Evolutionary conservation across 2,329 filamentous ascomycete genomes (phyloP).

Genomic region (Aspergillus eucalypticola): DNA sequence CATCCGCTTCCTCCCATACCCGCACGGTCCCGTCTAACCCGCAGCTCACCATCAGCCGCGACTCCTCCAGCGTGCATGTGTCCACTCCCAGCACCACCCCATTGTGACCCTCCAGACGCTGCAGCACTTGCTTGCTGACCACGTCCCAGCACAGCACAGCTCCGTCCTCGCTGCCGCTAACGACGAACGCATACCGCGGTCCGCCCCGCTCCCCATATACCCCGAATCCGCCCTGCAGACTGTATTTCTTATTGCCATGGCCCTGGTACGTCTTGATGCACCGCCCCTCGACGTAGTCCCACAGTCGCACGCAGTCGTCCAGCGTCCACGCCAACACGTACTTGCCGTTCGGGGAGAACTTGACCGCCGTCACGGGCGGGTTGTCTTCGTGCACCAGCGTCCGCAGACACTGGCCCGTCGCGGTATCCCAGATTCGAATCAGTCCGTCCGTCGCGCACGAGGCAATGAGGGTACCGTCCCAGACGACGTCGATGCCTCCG

Average conservation of each 20-base stretch:
- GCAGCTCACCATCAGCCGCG: constrained; percentile 59
- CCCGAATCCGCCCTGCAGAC: constrained; percentile 82
- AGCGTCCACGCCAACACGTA: constrained; percentile 90
- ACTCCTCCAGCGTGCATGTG: constrained; percentile 55
- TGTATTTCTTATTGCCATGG: constrained; percentile 80
- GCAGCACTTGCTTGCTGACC: constrained; percentile 76
- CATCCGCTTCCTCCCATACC: constrained; percentile 56
- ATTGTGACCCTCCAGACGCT: constrained; percentile 60
- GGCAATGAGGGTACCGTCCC: constrained; percentile 87
- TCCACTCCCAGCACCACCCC: constrained; percentile 63
- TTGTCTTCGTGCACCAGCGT: constrained; percentile 97
- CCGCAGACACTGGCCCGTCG: constrained; percentile 89
- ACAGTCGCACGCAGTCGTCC: constrained; percentile 85
- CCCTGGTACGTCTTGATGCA: constrained; percentile 98
- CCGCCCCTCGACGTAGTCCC: constrained; percentile 89
- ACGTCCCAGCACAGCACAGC: constrained; percentile 89
- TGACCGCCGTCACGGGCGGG: constrained; percentile 81
- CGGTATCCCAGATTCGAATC: constrained; percentile 94
- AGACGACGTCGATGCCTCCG: constrained; percentile 86
- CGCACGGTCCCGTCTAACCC: constrained; percentile 63
- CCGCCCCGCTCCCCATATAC: constrained; percentile 52
- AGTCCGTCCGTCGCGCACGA: constrained; percentile 90
- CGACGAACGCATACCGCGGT: constrained; percentile 62
- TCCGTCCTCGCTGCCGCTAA: constrained; percentile 85
- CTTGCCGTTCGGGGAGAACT: constrained; percentile 91